Evolutionary conservation across 2,329 filamentous ascomycete genomes (phyloP).

Genomic region (Endothia cerciana): DNA sequence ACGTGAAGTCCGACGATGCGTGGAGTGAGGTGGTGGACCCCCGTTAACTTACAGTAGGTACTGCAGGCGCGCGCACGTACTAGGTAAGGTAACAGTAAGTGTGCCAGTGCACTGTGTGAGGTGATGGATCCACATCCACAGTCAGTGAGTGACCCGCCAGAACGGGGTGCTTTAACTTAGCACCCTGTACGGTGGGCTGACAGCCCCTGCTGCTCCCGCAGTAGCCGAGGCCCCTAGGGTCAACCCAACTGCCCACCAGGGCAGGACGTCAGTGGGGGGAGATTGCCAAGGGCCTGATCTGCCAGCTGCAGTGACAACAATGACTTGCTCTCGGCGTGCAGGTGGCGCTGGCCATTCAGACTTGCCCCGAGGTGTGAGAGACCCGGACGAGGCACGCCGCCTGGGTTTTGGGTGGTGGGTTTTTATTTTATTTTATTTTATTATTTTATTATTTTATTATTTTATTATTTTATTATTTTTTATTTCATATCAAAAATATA

Average conservation of each 20-base stretch:
- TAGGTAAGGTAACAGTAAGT: not conserved
- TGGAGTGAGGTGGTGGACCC: slow-evolving; percentile 9
- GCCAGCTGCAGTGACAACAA: slow-evolving; percentile 3
- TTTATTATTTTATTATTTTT: too few relatives aligned
- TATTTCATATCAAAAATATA: too few relatives aligned
- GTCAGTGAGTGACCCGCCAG: too few relatives aligned
- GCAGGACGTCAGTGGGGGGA: not conserved
- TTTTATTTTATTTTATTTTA: not conserved
- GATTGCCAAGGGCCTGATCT: not conserved
- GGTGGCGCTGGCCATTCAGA: not conserved
- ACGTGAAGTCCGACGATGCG: slow-evolving; percentile 25
- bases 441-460: not conserved
- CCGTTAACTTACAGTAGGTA: not conserved
- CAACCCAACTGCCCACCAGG: not conserved
- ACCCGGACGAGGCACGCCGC: not conserved
- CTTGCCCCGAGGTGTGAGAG: not conserved
- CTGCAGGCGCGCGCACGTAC: too few relatives aligned
- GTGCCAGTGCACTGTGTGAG: not conserved
- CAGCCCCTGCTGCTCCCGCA: not conserved
- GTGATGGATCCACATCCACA: not conserved
- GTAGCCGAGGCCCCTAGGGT: not conserved
- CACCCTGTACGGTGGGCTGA: not conserved
- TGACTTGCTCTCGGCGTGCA: slow-evolving; percentile 1
- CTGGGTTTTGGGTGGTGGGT: too few relatives aligned
- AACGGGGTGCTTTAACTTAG: too few relatives aligned